phyloP scores from a whole-genome alignment of 495 filamentous ascomycete genomes.

The Podospora tetraspora region DNA sequence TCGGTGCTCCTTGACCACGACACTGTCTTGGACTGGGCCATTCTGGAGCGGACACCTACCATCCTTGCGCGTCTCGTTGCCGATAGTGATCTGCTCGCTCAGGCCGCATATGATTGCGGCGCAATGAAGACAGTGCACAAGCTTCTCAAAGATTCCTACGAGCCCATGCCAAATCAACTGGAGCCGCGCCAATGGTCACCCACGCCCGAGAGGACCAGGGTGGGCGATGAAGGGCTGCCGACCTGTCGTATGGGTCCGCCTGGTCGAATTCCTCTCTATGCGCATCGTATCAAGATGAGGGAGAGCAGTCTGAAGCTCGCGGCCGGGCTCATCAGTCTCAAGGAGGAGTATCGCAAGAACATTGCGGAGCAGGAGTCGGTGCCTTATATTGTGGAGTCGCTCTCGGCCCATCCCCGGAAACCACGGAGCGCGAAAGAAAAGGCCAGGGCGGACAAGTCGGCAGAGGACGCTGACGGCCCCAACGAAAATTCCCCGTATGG shows the following conservation, averaged over 20 bases:
- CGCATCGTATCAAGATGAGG: slow-evolving; percentile 71
- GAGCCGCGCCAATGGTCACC: slow-evolving; percentile 43
- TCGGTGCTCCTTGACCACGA: slow-evolving; percentile 33
- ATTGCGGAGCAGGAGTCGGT: slow-evolving; percentile 77
- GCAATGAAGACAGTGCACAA: slow-evolving; percentile 67
- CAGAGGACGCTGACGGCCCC: slow-evolving; percentile 8
- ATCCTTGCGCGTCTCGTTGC: slow-evolving; percentile 73
- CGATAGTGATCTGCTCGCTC: slow-evolving; percentile 70
- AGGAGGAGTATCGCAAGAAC: slow-evolving; percentile 77
- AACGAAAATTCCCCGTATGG: slow-evolving; percentile 25
- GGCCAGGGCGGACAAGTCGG: slow-evolving; percentile 13
- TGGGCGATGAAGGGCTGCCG: slow-evolving; percentile 18
- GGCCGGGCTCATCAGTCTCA: slow-evolving; percentile 69
- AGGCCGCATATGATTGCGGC: slow-evolving; percentile 72
- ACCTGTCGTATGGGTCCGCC: slow-evolving; percentile 50
- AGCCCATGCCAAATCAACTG: slow-evolving; percentile 39
- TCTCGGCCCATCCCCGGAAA: slow-evolving; percentile 54
- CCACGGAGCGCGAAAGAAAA: slow-evolving; percentile 28
- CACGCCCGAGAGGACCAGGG: slow-evolving; percentile 20
- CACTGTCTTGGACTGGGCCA: slow-evolving; percentile 36
- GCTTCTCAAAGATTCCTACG: slow-evolving; percentile 65
- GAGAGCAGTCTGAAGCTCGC: slow-evolving; percentile 74
- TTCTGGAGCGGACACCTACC: slow-evolving; percentile 66
- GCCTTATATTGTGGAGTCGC: slow-evolving; percentile 74
- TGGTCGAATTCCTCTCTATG: slow-evolving; percentile 57